These are phyloP conservation scores for Hymenoscyphus salicellus DNA, from an alignment of 2,329 filamentous ascomycete species.

Conservation along the genomic window DNA sequence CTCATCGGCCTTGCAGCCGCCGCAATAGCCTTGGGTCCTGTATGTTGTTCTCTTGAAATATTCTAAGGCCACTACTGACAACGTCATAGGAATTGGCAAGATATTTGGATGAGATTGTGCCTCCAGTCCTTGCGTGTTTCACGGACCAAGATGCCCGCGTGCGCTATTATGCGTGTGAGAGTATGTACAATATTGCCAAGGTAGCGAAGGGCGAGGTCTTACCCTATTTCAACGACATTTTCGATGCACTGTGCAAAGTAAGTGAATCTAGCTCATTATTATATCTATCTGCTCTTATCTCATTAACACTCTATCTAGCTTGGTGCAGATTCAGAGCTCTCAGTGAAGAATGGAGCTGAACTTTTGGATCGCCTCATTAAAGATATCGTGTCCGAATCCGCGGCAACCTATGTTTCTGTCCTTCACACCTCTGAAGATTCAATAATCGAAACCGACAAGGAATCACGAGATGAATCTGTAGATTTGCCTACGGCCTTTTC, in stretches of 20 bases:
- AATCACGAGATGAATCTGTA: conserved; percentile 42
- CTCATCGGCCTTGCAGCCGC: conserved; percentile 93
- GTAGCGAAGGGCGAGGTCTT: conserved; percentile 97
- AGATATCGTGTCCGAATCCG: conserved; percentile 93
- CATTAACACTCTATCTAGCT: conserved; percentile 54
- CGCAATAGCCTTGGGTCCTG: conserved; percentile 88
- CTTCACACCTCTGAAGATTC: conserved; percentile 62
- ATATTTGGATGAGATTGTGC: conserved; percentile 90
- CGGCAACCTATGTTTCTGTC: conserved; percentile 89
- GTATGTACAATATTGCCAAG: conserved; percentile 99
- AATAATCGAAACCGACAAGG: conserved; percentile 47
- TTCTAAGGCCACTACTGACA: background rate
- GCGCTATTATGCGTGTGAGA: conserved; percentile 96
- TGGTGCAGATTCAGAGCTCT: conserved; percentile 91
- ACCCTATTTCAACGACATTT: conserved; percentile 97
- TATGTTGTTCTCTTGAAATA: conserved; percentile 48
- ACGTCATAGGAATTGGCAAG: conserved; percentile 73
- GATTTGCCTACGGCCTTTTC: conserved; percentile 86
- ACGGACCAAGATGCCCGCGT: conserved; percentile 96
- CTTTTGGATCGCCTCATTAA: conserved; percentile 91
- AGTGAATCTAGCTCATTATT: conserved; percentile 21
- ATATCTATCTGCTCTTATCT: background rate
- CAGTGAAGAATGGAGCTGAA: conserved; percentile 97
- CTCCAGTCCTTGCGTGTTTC: conserved; percentile 94
- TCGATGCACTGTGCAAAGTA: conserved; percentile 95